Evolutionary conservation across 2,329 filamentous ascomycete species (phyloP), one percentile per base, ranked within the genome.

Genomic region (Tolypocladium sp.): DNA sequence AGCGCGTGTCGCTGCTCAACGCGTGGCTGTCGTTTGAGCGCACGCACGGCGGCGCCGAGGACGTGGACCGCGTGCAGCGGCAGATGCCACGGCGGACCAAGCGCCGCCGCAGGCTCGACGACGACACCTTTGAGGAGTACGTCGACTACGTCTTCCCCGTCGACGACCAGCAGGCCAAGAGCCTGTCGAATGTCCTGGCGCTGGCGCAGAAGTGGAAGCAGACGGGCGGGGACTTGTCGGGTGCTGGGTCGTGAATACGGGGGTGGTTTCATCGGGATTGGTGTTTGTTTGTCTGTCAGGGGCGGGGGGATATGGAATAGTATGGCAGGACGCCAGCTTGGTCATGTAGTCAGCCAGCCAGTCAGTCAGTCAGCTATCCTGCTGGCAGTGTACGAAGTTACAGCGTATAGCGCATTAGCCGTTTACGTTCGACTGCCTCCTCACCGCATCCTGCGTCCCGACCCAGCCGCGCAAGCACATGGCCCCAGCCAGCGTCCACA

Each of bases 121-220:
- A 97, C 74, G 92, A 94, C 72, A 87, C 85, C 42, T 97, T 91
- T 78, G 71, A 99, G 80, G 94, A 99, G 77, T 97, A 96, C 74
- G 85, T 94, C 76, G 94, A 97, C 73, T 97, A 96, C 68, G 85
- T 99, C 40, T 99, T 99, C 84, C 94, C 94, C 1, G 92, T 91
- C 5, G 94, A 97, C 77, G 92, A 97, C 73, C 85, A 91, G 76
- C 88, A 91, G 70, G 88, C 89, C 59, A 89, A 89, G 65, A 92
- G 90, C 68, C 77, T 97, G 73, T 90, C 90, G 57, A 91, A 89
- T 71, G 79, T 97, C 72, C 77, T 97, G 76, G 87, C 90, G 62
- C 88, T 88, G 83, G 92, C 93, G 59, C 87, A 92, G 73, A 85
- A 86, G 65, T 97, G 93, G 91, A 96, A 96, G 79, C 82, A 79